phyloP scores from a whole-genome alignment of 495 filamentous ascomycete genomes.

The Chaetomium tenue region DNA sequence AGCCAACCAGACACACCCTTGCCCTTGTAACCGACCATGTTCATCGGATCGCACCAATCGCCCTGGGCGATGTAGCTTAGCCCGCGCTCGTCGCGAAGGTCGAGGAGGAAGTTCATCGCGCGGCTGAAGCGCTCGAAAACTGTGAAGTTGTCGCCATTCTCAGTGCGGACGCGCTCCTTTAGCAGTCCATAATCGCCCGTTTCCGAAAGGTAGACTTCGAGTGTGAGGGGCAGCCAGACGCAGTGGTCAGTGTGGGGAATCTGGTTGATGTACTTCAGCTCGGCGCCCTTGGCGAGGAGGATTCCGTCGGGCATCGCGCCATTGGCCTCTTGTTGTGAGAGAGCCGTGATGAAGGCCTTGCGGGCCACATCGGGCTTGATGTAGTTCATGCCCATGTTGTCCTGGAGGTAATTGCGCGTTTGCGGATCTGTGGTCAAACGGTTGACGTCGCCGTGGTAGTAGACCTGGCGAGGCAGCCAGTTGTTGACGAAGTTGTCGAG shows the following conservation, averaged over 20 bases:
- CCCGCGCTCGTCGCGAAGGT: slow-evolving; percentile 51
- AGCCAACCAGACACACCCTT: slow-evolving; percentile 58
- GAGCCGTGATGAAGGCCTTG: slow-evolving; percentile 47
- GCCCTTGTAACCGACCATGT: slow-evolving; percentile 59
- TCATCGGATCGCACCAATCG: slow-evolving; percentile 61
- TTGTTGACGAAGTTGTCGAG: slow-evolving; percentile 60
- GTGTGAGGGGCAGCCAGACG: slow-evolving; percentile 54
- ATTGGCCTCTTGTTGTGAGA: slow-evolving; percentile 52
- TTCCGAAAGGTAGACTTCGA: slow-evolving; percentile 55
- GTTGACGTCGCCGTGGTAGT: slow-evolving; percentile 58
- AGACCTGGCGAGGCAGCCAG: slow-evolving; percentile 57
- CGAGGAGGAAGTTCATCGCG: slow-evolving; percentile 54
- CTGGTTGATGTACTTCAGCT: slow-evolving; percentile 61
- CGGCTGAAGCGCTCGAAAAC: slow-evolving; percentile 54
- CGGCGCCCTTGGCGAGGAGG: slow-evolving; percentile 51
- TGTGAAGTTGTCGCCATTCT: slow-evolving; percentile 46
- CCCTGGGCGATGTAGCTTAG: slow-evolving; percentile 58
- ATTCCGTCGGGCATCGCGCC: slow-evolving; percentile 60
- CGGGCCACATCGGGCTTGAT: slow-evolving; percentile 53
- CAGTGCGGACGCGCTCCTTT: slow-evolving; percentile 42
- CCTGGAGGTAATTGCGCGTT: slow-evolving; percentile 58
- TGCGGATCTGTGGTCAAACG: slow-evolving; percentile 59
- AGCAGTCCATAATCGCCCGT: slow-evolving; percentile 54
- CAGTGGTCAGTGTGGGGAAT: slow-evolving; percentile 59
- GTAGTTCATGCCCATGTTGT: slow-evolving; percentile 62